Percentiles rank a stretch among this genome's conserved stretches.
These are phyloP conservation scores for Simmondsia chinensis DNA, from an alignment of 148 eudicot genomes.

Conservation along the genomic window DNA sequence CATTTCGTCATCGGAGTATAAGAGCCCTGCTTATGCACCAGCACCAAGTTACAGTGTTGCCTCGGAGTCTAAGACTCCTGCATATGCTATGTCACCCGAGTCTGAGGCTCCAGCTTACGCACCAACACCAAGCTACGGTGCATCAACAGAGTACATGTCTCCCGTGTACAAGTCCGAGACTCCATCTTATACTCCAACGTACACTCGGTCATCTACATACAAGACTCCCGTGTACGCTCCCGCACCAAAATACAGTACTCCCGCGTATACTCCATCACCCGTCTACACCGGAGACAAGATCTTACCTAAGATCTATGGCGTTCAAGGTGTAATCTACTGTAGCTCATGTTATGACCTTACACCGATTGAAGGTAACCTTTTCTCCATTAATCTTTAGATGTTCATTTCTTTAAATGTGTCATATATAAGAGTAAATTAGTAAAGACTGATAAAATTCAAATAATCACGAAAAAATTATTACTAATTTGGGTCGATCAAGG, in stretches of 20 bases:
- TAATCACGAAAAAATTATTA: too few species aligned
- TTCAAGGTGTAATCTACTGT: slow-evolving; percentile 13
- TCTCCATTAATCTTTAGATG: neutral
- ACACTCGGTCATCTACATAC: slow-evolving; percentile 2
- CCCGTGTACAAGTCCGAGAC: neutral
- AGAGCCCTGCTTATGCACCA: slow-evolving; percentile 2
- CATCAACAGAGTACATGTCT: slow-evolving; percentile 1
- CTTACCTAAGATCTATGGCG: slow-evolving; percentile 2
- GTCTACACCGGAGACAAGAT: neutral
- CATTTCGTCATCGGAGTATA: neutral
- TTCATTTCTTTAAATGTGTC: too few species aligned
- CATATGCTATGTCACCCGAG: neutral
- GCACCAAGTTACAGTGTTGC: neutral
- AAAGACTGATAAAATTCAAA: too few species aligned
- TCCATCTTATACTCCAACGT: neutral
- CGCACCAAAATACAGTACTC: neutral
- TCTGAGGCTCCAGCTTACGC: neutral
- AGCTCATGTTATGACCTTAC: slow-evolving; percentile 5
- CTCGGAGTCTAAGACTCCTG: neutral
- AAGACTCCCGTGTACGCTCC: slow-evolving; percentile 1
- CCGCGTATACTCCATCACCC: neutral
- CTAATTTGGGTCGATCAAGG: too few species aligned
- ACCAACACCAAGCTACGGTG: neutral
- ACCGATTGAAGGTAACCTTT: slow-evolving; percentile 13
- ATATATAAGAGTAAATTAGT: too few species aligned